Conservation (phyloP, 2,329 filamentous ascomycete genomes). For the Fonsecaea pedrosoi region DNA sequence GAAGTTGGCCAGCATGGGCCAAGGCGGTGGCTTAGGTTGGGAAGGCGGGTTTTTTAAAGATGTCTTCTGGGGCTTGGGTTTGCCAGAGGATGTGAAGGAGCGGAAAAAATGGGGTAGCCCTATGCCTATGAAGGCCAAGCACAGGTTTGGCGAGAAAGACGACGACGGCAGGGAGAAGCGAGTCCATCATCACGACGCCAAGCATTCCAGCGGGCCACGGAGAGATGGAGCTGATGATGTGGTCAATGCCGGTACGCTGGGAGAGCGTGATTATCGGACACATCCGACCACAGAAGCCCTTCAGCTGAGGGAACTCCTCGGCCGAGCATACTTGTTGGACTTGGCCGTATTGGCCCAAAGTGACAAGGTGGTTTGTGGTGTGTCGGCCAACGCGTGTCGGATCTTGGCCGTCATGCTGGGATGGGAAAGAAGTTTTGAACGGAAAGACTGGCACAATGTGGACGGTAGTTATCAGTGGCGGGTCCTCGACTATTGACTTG, state of each 20-base stretch:
- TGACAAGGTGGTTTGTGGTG: conserved; percentile 77
- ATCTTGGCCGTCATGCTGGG: conserved; percentile 86
- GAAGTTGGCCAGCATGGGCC: conserved; percentile 48
- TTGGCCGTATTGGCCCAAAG: conserved; percentile 73
- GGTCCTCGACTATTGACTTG: conserved; percentile 45
- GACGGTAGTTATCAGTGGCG: conserved; percentile 72
- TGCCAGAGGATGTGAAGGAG: conserved; percentile 49
- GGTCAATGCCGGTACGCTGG: not conserved
- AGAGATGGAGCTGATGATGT: not conserved
- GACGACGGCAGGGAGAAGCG: conserved; percentile 12
- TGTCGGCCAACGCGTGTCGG: conserved; percentile 69
- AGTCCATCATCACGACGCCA: conserved; percentile 16
- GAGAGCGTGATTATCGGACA: conserved; percentile 37
- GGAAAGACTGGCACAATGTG: conserved; percentile 76
- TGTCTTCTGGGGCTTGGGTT: conserved; percentile 80
- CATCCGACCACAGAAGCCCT: conserved; percentile 57
- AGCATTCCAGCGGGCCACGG: not conserved
- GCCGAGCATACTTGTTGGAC: conserved; percentile 82
- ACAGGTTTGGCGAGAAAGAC: conserved; percentile 14
- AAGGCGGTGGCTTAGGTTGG: conserved; percentile 67
- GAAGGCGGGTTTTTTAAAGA: conserved; percentile 84
- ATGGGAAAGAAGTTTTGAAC: conserved; percentile 70
- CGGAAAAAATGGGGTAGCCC: conserved; percentile 28
- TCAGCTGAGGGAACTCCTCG: conserved; percentile 74
- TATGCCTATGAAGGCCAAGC: conserved; percentile 31